Evolutionary conservation across 2,329 filamentous ascomycete species (phyloP).

Genomic region (Xylaria sp.): DNA sequence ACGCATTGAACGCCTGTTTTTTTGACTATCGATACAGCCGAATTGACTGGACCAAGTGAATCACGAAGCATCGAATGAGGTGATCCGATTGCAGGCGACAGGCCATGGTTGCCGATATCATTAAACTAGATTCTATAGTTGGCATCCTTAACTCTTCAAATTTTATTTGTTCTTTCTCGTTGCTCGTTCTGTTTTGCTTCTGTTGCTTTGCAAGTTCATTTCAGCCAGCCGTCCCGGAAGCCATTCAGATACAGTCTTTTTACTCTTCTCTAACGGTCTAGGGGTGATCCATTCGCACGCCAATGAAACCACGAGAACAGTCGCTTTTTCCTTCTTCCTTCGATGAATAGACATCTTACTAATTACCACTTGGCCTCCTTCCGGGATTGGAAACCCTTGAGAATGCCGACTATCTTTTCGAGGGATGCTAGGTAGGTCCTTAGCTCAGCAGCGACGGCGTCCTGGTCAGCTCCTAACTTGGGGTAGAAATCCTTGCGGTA

Average conservation of each 20-base stretch:
- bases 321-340: neutral
- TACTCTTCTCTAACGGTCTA: constrained; percentile 13
- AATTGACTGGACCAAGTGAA: neutral
- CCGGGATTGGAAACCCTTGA: constrained; percentile 69
- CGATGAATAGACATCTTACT: neutral
- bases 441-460: constrained; percentile 72
- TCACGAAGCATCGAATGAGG: neutral
- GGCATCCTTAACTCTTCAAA: neutral
- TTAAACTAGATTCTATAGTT: neutral
- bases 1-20: neutral
- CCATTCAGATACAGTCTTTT: constrained; percentile 4
- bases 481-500: constrained; percentile 93
- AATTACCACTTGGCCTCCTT: constrained; percentile 69
- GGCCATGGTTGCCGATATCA: neutral
- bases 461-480: constrained; percentile 79
- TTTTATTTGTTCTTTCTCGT: constrained; percentile 1
- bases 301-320: neutral
- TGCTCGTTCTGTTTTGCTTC: neutral
- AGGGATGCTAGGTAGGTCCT: constrained; percentile 79
- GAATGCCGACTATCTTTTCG: constrained; percentile 80
- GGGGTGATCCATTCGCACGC: constrained; percentile 8
- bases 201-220: constrained; percentile 3
- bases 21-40: neutral
- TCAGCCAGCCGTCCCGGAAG: neutral
- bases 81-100: neutral